Conservation (phyloP, 139 green algal genomes). For the Mychonastes homosphaera region DNA sequence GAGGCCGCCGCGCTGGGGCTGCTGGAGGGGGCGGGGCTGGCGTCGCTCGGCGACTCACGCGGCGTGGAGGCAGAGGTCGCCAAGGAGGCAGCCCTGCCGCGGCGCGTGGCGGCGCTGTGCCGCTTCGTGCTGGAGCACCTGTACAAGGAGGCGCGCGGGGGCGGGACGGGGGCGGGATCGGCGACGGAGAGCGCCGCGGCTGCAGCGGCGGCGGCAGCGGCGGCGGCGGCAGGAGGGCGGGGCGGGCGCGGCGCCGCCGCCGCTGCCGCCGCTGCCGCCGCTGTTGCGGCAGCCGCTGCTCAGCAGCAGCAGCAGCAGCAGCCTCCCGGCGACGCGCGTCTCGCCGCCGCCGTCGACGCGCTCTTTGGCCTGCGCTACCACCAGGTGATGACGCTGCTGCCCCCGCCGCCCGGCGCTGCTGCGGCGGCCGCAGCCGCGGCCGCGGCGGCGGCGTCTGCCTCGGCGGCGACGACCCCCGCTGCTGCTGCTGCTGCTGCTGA, state of each 20-base stretch:
- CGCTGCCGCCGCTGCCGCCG: not conserved
- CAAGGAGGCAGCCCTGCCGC: constrained; percentile 36
- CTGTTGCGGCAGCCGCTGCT: not conserved
- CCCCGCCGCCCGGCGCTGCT: not conserved
- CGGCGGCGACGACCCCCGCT: too few species aligned
- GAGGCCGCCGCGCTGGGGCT: constrained; percentile 75
- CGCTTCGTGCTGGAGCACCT: constrained; percentile 85
- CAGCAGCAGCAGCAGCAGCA: not conserved
- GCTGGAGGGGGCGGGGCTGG: constrained; percentile 48
- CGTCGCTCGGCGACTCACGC: constrained; percentile 1
- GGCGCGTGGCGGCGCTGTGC: constrained; percentile 59
- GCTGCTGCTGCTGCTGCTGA: too few species aligned
- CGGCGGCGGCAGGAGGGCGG: constrained; percentile 1
- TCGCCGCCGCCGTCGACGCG: constrained; percentile 6
- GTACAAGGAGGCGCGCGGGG: constrained; percentile 33
- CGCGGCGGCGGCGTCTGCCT: not conserved
- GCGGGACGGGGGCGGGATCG: constrained; percentile 1
- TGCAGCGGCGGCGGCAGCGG: not conserved
- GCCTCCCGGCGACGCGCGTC: not conserved
- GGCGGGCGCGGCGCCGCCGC: constrained; percentile 4
- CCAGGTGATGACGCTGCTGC: constrained; percentile 5
- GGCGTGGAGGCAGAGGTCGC: constrained; percentile 43
- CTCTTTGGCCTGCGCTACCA: constrained; percentile 18
- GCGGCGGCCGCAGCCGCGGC: constrained; percentile 3
- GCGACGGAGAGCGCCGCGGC: constrained; percentile 6